Evolutionary conservation across 306 rosid genomes (phyloP), one percentile per base, ranked within the genome.

Genomic region (Malus sylvestris): DNA sequence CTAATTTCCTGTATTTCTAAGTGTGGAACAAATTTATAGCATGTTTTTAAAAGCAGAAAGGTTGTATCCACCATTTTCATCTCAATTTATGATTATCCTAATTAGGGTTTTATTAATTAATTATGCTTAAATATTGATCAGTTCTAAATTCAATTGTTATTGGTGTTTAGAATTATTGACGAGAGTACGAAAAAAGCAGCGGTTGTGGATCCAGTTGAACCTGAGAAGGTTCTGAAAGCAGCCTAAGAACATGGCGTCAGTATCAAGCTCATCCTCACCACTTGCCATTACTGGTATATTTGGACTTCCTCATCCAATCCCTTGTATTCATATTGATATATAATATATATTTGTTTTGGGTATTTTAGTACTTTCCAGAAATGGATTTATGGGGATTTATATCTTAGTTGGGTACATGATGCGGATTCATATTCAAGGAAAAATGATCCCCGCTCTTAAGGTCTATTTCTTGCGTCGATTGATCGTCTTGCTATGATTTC

Each of bases 151-250:
- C 42, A 38, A 38, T 22, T 59, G 42, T 58, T 35, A 25, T 8
- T 60, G n/a, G 55, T 49, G 42, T 11, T 53, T 75, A 94, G 98
- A 82, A 89, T 95, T 61, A 83, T 89, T 7, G 96, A 95, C 59
- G 98, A 90, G 82, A 85, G 67, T 61, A 87, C 95, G 55, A 90
- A 86, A 69, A 91, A 92, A 88, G 97, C 93, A 4, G 98, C 97
- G 10, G 96, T 42, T 16, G 98, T 94, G 61, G 98, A 92, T 74
- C 97, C 98, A 4, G 97, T 88, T 14, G 97, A 92, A 79, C 93
- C 98, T n/a, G 91, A 88, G 76, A 94, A 92, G 88, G 70, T 94
- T 80, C 84, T 92, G 1, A 30, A 30, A 4, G 32, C 32, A 30
- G 32, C 32, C 32, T 4, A 30, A 30, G 32, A 30, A 30, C 32